Base-by-base conservation (phyloP, 108 stramenopile species). In the Skeletonema tropicum region DNA sequence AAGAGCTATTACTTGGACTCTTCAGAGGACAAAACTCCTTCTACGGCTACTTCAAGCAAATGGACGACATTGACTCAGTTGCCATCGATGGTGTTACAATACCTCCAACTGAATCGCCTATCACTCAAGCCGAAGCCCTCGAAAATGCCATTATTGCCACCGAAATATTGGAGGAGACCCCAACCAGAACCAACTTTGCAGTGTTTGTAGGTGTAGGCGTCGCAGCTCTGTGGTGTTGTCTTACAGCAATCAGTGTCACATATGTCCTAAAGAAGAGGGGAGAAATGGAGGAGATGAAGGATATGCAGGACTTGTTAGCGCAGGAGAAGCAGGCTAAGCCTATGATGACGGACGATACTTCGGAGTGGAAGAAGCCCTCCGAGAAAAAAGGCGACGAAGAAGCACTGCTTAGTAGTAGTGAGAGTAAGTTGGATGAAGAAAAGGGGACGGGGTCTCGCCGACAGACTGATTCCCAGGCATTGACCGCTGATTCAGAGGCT, bases 191-290 rank as follows among this genome's bases (percentile, higher is more conserved):
- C 21, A 55, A 23, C n/a, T 55, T 55, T 17, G 52, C 23, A 10
- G 52, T 55, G 2, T 55, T 23, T 23, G 52, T 55, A 55, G 52
- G 52, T 19, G 52, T 23, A 10, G 52, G 52, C 7, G 52, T 55
- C 7, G 52, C 52, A 55, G 52, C 52, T 55, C n/a, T 55, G 23
- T 55, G 52, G 52, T 55, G 52, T 23, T 55, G 52, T 55, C 23
- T 55, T 21, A 55, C 52, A 2, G 52, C 52, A 19, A 55, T 55
- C 52, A 55, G 52, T 55, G 23, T 55, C 23, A 55, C 52, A 8
- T 23, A 55, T 23, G 52, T 55, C 23, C 23, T 55, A 8, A 55
- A 55, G 23, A 55, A 19, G 52, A 55, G 52, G n/a, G 52, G 52
- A 5, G 21, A 55, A 55, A 55, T 55, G 52, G 52, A 55, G 7